phyloP scores from a whole-genome alignment of 331 rosid genomes.

The Malus hybrid region DNA sequence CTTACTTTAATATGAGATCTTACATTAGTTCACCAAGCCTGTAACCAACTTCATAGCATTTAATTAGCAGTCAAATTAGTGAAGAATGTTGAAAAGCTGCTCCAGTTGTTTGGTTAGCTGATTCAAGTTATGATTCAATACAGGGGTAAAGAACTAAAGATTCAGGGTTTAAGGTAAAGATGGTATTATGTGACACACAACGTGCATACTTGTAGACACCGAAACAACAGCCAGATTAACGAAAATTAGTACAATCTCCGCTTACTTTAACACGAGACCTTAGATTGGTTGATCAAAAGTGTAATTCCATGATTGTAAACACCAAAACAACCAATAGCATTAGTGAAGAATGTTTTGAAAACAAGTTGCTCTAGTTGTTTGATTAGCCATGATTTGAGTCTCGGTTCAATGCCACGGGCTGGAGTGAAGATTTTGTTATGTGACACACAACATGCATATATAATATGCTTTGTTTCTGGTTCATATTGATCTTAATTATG shows the following conservation, averaged over 20 bases:
- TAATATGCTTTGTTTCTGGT: slow-evolving; percentile 7
- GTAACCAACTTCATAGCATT: neutral
- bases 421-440: neutral
- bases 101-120: neutral
- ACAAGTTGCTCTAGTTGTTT: neutral
- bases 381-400: neutral
- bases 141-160: neutral
- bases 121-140: neutral
- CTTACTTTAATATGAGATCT: neutral
- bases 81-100: neutral
- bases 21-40: neutral
- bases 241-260: neutral
- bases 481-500: neutral
- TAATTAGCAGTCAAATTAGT: neutral
- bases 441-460: neutral
- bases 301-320: neutral
- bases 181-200: neutral
- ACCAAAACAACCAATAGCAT: neutral
- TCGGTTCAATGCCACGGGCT: neutral
- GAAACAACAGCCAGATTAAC: neutral
- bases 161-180: neutral
- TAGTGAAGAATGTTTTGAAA: neutral
- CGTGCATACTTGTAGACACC: neutral
- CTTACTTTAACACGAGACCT: neutral
- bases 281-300: neutral